Base-by-base conservation (phyloP, 2,329 filamentous ascomycete species). In the Ceratocystis lukuohia region DNA sequence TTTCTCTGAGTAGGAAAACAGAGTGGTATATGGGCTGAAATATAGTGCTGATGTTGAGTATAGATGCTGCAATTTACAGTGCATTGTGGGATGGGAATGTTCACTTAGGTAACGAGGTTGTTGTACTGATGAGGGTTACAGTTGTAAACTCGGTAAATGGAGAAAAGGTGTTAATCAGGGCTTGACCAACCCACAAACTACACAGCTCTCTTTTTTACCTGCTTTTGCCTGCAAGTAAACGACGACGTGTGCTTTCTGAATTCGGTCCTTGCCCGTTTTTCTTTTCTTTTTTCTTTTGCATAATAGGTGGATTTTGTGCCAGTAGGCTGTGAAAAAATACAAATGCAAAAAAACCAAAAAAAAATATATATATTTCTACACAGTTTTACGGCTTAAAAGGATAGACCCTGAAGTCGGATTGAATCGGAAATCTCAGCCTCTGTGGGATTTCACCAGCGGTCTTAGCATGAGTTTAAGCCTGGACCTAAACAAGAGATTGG, bases 361-460 rank as follows among this genome's bases (percentile, higher is more conserved):
- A 33, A 7, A 12, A 12, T 20, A 20, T 20, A 20, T 4, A 3
- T 37, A 12, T 41, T 12, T 41, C 37, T 12, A 41, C 37, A 15
- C 12, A 12, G 10, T 15, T 41, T 41, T 41, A 12, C 28, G 30
- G 30, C 25, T n/a, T 30, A 0, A 33, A 8, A 59, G 15, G 30
- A 59, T n/a, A 59, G 25, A n/a, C 25, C 56, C 17, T 37, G 25
- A 30, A 37, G 28, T 59, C 56, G 56, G 56, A 59, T 59, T n/a
- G 56, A 59, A 59, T 59, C 56, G 56, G 56, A 37, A 59, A 59
- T 59, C 33, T 15, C 28, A 59, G 56, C 56, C 56, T 30, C 56
- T 59, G 30, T 59, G 56, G 48, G 48, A 53, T 25, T 28, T 41
- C 37, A 53, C 8, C 48, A 53, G 25, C 48, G 5, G 10, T 8